These are phyloP conservation scores for Fusarium proliferatum DNA, from an alignment of 2,329 filamentous ascomycete species.

Conservation along the genomic window DNA sequence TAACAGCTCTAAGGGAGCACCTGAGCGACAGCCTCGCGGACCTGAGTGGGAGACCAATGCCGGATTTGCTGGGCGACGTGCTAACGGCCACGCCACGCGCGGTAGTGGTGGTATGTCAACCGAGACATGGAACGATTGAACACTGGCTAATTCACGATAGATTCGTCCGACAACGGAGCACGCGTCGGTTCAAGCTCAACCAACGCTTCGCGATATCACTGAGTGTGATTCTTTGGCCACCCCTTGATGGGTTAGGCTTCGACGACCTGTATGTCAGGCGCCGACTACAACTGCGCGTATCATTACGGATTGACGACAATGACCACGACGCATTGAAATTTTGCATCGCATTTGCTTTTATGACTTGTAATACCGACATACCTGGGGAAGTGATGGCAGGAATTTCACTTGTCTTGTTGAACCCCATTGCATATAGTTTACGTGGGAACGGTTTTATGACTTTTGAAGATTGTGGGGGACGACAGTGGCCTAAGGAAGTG, in stretches of 20 bases:
- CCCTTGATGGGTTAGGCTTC: constrained; percentile 10
- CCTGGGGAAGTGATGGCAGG: constrained; percentile 31
- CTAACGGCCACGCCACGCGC: constrained; percentile 71
- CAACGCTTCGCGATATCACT: constrained; percentile 53
- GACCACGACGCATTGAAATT: constrained; percentile 44
- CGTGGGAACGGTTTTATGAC: constrained; percentile 46
- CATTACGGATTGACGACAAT: constrained; percentile 40
- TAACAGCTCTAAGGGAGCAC: constrained; percentile 55
- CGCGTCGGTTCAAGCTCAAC: constrained; percentile 52
- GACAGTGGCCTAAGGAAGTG: constrained; percentile 14
- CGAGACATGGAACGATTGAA: neutral
- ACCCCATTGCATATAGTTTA: constrained; percentile 47
- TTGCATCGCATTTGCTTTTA: constrained; percentile 50
- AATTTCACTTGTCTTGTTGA: constrained; percentile 33
- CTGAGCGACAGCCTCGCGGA: constrained; percentile 72
- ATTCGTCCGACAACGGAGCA: constrained; percentile 57
- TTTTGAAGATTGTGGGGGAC: constrained; percentile 35
- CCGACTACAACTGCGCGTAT: constrained; percentile 26
- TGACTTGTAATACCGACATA: constrained; percentile 53
- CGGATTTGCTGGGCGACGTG: constrained; percentile 66
- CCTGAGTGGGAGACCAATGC: constrained; percentile 68
- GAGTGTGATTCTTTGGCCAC: constrained; percentile 24
- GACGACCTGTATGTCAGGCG: constrained; percentile 15
- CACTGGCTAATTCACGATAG: constrained; percentile 43
- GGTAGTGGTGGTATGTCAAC: constrained; percentile 69